A percentile compares a stretch with the other conserved stretches of the same genome.
Conservation (phyloP, 345 rosid species). For the Xanthoceras sorbifolium region DNA sequence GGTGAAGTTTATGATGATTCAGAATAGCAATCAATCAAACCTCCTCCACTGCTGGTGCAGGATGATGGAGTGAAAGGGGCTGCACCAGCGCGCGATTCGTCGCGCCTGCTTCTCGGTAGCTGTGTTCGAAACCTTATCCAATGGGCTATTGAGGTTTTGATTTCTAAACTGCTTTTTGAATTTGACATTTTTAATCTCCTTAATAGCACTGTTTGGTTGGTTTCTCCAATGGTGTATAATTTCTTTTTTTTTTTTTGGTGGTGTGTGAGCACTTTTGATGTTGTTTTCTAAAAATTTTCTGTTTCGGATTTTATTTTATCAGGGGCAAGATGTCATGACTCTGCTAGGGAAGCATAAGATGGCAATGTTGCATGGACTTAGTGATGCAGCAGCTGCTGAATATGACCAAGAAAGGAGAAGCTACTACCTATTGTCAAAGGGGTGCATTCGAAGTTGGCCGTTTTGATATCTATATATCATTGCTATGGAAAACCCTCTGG, state of each 20-base stretch:
- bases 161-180: neutral
- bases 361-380: neutral
- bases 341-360: neutral
- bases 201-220: neutral
- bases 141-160: slow-evolving; percentile 23
- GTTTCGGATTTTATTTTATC: neutral
- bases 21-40: slow-evolving; percentile 71
- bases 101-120: slow-evolving; percentile 26
- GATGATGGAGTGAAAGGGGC: slow-evolving; percentile 38
- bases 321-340: neutral
- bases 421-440: neutral
- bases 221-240: neutral
- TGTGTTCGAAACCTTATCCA: neutral
- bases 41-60: slow-evolving; percentile 49
- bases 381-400: slow-evolving; percentile 1
- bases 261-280: neutral
- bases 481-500: neutral
- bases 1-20: slow-evolving; percentile 46
- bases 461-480: neutral
- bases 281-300: neutral
- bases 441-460: neutral
- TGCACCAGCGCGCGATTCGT: slow-evolving; percentile 39
- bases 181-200: neutral
- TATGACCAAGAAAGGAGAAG: neutral
- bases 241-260: no score